phyloP scores from a whole-genome alignment of 305 asterid species.

The Fraxinus greggii region DNA sequence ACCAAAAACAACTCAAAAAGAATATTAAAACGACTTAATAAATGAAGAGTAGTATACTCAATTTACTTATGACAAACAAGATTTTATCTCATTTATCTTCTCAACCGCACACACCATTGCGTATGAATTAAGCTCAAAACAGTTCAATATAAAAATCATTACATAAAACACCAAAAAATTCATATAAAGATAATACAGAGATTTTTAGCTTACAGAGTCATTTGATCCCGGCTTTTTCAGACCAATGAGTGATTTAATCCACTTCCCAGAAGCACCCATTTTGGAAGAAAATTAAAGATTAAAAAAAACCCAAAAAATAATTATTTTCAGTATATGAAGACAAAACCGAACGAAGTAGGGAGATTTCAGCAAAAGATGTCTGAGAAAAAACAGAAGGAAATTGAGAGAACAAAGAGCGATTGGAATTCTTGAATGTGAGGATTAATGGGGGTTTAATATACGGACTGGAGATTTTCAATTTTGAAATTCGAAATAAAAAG shows the following conservation, averaged over 20 bases:
- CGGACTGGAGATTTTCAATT: slow-evolving; percentile 23
- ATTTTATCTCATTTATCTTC: not conserved
- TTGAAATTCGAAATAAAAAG: slow-evolving; percentile 29
- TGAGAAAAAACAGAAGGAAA: not conserved
- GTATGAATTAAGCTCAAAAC: not conserved
- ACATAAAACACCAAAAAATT: not conserved
- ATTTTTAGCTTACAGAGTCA: slow-evolving; percentile 46
- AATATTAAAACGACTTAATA: not conserved
- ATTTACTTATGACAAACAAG: not conserved
- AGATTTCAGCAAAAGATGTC: slow-evolving; percentile 8
- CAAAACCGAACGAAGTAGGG: slow-evolving; percentile 27
- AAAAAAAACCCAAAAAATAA: slow-evolving; percentile 5
- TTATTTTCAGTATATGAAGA: slow-evolving; percentile 19
- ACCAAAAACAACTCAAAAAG: not conserved
- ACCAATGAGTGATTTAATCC: slow-evolving; percentile 76
- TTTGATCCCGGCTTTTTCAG: slow-evolving; percentile 46
- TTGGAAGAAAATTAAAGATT: not conserved
- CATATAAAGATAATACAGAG: not conserved
- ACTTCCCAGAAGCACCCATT: slow-evolving; percentile 90
- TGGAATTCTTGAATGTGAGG: slow-evolving; percentile 30
- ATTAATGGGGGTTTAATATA: slow-evolving; percentile 24
- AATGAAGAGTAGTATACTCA: not conserved
- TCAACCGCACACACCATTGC: not conserved
- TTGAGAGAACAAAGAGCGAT: not conserved
- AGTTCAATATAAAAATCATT: not conserved